Percentiles rank a stretch among this genome's conserved stretches.
Evolutionary conservation across 1,139 yeast species (phyloP).

Genomic region (Taphrina deformans): DNA sequence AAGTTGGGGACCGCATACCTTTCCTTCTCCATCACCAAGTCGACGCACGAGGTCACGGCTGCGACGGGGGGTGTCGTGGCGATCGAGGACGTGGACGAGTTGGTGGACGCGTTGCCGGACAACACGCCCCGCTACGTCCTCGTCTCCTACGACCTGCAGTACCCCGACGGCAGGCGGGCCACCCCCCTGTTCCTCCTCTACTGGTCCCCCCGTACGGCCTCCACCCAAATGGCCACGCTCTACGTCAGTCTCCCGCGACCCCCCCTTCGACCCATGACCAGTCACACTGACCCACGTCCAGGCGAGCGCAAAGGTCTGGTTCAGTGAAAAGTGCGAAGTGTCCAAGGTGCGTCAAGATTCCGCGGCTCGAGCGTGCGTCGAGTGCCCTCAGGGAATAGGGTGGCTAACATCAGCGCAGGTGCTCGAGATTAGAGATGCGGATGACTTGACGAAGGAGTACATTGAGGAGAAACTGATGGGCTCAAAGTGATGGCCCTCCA

Average conservation of each 20-base stretch:
- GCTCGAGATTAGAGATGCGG: conserved; percentile 32
- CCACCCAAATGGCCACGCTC: conserved; percentile 75
- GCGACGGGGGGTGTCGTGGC: neutral
- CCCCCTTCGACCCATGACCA: neutral
- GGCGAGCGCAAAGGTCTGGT: conserved; percentile 36
- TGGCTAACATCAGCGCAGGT: too few relatives aligned
- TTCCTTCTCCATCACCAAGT: conserved; percentile 25
- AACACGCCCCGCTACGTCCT: conserved; percentile 74
- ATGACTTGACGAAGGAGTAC: conserved; percentile 33
- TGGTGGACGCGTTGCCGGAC: conserved; percentile 77
- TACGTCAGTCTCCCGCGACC: conserved; percentile 9
- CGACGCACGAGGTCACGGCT: conserved; percentile 22
- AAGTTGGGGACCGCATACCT: conserved; percentile 11
- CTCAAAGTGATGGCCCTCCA: too few relatives aligned
- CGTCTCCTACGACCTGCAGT: conserved; percentile 68
- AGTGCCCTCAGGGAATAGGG: too few relatives aligned
- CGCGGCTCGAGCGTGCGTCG: too few relatives aligned
- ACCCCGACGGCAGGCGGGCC: conserved; percentile 58
- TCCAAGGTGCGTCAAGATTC: conserved; percentile 18
- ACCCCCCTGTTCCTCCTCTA: conserved; percentile 75
- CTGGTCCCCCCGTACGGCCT: conserved; percentile 82
- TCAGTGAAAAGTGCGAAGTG: conserved; percentile 31
- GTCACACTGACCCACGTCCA: neutral
- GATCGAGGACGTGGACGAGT: conserved; percentile 57
- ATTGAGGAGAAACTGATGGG: conserved; percentile 22